Evolutionary conservation across 495 filamentous ascomycete species (phyloP).

Genomic region (Daldinia bambusicola): DNA sequence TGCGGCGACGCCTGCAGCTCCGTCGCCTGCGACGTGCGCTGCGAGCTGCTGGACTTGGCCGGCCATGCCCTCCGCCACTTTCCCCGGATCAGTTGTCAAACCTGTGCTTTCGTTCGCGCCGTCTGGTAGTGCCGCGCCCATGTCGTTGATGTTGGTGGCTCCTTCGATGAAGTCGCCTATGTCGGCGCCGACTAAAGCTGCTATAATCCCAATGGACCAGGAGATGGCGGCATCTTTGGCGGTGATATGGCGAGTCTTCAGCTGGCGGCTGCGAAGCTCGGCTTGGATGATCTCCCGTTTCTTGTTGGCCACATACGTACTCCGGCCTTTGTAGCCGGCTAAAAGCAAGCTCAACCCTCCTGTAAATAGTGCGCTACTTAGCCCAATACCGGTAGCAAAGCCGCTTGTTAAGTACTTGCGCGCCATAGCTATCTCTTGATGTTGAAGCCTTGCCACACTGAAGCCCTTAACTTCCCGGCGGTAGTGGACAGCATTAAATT

Average conservation of each 20-base stretch:
- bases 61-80: slow-evolving; percentile 4
- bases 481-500: slow-evolving; percentile 18
- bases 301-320: slow-evolving; percentile 21
- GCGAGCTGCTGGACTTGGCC: background rate
- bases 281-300: slow-evolving; percentile 24
- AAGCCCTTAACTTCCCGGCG: background rate
- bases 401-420: slow-evolving; percentile 18
- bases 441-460: slow-evolving; percentile 5
- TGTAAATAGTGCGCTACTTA: slow-evolving; percentile 4
- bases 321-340: slow-evolving; percentile 24
- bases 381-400: slow-evolving; percentile 10
- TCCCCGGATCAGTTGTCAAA: slow-evolving; percentile 13
- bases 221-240: slow-evolving; percentile 13
- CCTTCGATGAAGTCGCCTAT: slow-evolving; percentile 19
- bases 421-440: slow-evolving; percentile 12
- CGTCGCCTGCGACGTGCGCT: background rate
- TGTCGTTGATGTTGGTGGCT: slow-evolving; percentile 16
- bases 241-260: slow-evolving; percentile 11
- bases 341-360: slow-evolving; percentile 12
- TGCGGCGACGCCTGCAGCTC: background rate
- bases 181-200: slow-evolving; percentile 10
- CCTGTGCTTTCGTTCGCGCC: slow-evolving; percentile 28
- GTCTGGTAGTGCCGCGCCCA: slow-evolving; percentile 16
- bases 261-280: slow-evolving; percentile 17
- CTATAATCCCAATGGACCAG: background rate